Evolutionary conservation across 805 yeast genomes (phyloP).

Genomic region (Clavispora vitiphila): DNA sequence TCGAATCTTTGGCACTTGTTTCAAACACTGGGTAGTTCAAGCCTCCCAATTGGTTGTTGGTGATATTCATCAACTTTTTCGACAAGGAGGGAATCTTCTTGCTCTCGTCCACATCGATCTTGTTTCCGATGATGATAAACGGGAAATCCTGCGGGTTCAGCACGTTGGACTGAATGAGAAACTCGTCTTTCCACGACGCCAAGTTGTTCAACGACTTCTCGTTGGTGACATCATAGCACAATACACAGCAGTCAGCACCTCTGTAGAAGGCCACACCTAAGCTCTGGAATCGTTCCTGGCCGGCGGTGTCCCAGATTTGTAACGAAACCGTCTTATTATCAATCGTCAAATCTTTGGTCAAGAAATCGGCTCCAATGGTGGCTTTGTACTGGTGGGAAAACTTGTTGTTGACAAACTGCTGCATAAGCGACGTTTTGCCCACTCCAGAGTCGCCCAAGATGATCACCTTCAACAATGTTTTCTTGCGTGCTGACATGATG

Average conservation of each 20-base stretch:
- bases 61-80: slow-evolving; percentile 46
- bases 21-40: slow-evolving; percentile 79
- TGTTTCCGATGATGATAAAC: slow-evolving; percentile 90
- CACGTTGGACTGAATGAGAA: slow-evolving; percentile 87
- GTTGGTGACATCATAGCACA: slow-evolving; percentile 94
- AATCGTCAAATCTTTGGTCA: slow-evolving; percentile 82
- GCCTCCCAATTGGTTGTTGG: slow-evolving; percentile 52
- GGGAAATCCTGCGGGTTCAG: slow-evolving; percentile 94
- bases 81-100: slow-evolving; percentile 64
- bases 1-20: slow-evolving; percentile 96
- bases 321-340: slow-evolving; percentile 79
- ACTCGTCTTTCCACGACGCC: slow-evolving; percentile 92
- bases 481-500: slow-evolving; percentile 58
- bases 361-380: slow-evolving; percentile 95
- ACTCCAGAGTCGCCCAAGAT: slow-evolving; percentile 97
- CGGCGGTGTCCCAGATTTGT: slow-evolving; percentile 60
- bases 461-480: slow-evolving; percentile 77
- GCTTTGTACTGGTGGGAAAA: slow-evolving; percentile 95
- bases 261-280: slow-evolving; percentile 95
- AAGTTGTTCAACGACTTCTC: slow-evolving; percentile 87
- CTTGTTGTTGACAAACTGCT: slow-evolving; percentile 92
- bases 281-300: slow-evolving; percentile 83
- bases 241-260: slow-evolving; percentile 97
- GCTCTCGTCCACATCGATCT: slow-evolving; percentile 89
- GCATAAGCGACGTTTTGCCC: slow-evolving; percentile 96